These are phyloP conservation scores for Quillaja saponaria DNA, from an alignment of 306 rosid genomes.

Conservation along the genomic window DNA sequence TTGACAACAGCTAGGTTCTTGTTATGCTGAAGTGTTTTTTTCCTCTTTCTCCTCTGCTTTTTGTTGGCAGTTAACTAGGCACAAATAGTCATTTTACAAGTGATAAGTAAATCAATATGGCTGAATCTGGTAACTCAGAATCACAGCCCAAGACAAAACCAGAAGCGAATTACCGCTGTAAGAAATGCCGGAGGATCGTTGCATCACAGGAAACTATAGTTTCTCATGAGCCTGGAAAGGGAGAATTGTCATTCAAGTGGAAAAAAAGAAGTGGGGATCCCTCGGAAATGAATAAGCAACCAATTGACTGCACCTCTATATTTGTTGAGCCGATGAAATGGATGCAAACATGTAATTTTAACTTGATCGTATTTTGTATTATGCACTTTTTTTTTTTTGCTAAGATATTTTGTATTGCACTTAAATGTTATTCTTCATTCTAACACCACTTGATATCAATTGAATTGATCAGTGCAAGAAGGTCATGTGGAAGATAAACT, in stretches of 20 bases:
- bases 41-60: conserved; percentile 15
- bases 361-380: too few relatives aligned
- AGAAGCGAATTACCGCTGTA: conserved; percentile 63
- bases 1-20: neutral
- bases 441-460: conserved; percentile 29
- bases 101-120: conserved; percentile 37
- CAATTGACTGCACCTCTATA: conserved; percentile 65
- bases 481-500: conserved; percentile 79
- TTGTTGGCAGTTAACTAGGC: conserved; percentile 24
- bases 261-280: conserved; percentile 52
- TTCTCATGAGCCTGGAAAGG: conserved; percentile 68
- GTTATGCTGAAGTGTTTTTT: conserved; percentile 3
- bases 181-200: conserved; percentile 79
- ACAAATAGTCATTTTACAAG: conserved; percentile 19
- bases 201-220: conserved; percentile 66
- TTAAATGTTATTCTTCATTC: conserved; percentile 4
- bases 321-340: conserved; percentile 88
- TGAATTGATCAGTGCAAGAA: conserved; percentile 59
- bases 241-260: conserved; percentile 75
- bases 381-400: too few relatives aligned
- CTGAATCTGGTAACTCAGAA: conserved; percentile 43
- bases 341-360: conserved; percentile 74
- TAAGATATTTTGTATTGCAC: too few relatives aligned
- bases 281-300: conserved; percentile 36
- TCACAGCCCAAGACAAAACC: conserved; percentile 40